Percentiles rank a stretch among this genome's conserved stretches.
Conservation (phyloP, 768 basidiomycete species). For the Holtermannia corniformis region DNA sequence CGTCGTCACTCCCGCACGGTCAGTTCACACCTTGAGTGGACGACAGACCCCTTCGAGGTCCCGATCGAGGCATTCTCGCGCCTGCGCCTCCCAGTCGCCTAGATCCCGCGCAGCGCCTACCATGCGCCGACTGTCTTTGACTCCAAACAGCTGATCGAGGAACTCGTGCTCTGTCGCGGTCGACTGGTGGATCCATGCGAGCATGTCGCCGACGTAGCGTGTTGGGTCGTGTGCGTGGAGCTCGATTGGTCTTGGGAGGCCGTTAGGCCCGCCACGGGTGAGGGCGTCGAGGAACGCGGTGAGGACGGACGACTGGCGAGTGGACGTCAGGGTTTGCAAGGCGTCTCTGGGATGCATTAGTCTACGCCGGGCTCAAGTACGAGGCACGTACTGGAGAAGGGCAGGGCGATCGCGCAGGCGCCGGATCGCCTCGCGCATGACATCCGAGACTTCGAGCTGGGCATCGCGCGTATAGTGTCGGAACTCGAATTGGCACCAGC, state of each 20-base stretch:
- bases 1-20: background rate
- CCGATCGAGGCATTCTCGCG: slow-evolving; percentile 67
- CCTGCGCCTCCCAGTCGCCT: slow-evolving; percentile 66
- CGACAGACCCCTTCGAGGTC: slow-evolving; percentile 73
- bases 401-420: slow-evolving; percentile 70
- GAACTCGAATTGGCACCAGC: slow-evolving; percentile 79
- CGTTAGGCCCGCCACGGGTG: slow-evolving; percentile 76
- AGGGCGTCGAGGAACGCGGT: slow-evolving; percentile 76
- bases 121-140: slow-evolving; percentile 61
- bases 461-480: slow-evolving; percentile 64
- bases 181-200: slow-evolving; percentile 94
- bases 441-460: slow-evolving; percentile 54
- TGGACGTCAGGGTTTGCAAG: slow-evolving; percentile 63
- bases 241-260: slow-evolving; percentile 84
- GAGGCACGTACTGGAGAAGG: slow-evolving; percentile 55
- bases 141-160: slow-evolving; percentile 72
- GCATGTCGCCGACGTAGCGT: slow-evolving; percentile 95
- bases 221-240: slow-evolving; percentile 95
- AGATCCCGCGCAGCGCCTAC: slow-evolving; percentile 56
- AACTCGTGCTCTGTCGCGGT: slow-evolving; percentile 94
- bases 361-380: background rate
- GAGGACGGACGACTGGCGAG: slow-evolving; percentile 69
- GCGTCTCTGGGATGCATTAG: slow-evolving; percentile 52
- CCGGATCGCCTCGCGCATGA: slow-evolving; percentile 60
- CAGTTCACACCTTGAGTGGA: slow-evolving; percentile 64